Evolutionary conservation across 1,284 basidiomycete genomes (phyloP), one percentile per base, ranked within the genome.

Genomic region (Ceratobasidium sp.): DNA sequence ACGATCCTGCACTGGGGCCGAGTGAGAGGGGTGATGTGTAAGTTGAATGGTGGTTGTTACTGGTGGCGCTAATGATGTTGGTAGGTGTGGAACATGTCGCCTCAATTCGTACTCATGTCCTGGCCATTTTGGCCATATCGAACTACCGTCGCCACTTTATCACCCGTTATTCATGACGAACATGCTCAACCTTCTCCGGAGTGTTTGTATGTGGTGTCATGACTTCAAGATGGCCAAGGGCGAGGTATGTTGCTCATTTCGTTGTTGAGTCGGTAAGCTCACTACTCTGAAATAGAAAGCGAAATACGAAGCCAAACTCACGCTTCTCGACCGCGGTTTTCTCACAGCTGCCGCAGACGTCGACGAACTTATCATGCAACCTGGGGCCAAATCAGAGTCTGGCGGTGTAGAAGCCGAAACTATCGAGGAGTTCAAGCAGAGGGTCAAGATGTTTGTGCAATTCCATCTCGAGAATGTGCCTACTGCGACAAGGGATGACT

Each of bases 111-210:
- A 92, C 83, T 91, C 92, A 76, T 99, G 98, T 82, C 97, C 98
- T 0, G 98, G 98, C 7, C 98, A 99, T 83, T 99, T 94, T 85
- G 98, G 98, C n/a, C 98, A 99, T 83, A 97, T 99, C 78, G 96
- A 98, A 79, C 89, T 99, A 6, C 95, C 98, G 11, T 88, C 93
- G 24, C 96, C 98, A 31, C 94, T 99, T 14, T 99, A 94, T 81
- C 97, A 99, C 81, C 98, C 98, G 0, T 85, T 99, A 37, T 99
- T 98, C 84, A 96, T 99, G 91, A 87, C 87, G 62, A 95, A 98
- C 80, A 92, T 94, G 86, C 96, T 92, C 82, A 92, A 93, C 78
- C 83, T 99, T 65, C 85, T 99, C 16, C 90, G 96, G 69, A 92
- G 91, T 54, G 92, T 90, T n/a, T 99, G 98, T 84, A 84, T 98